Evolutionary conservation across 23 red algal genomes (phyloP).

Genomic region (Pyropia haitanensis): DNA sequence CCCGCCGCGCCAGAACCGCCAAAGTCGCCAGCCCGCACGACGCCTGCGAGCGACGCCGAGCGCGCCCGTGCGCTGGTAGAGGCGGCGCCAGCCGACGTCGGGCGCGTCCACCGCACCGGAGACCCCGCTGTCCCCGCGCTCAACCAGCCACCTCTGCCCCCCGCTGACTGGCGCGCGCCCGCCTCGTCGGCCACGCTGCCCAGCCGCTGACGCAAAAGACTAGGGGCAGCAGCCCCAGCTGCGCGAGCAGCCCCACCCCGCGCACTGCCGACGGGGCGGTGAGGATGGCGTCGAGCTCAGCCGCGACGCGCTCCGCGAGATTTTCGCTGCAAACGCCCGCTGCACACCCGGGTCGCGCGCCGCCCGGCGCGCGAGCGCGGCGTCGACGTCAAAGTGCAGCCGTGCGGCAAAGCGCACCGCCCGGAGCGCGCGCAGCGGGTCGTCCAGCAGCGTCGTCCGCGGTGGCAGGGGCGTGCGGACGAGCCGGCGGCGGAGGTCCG

Average conservation of each 20-base stretch:
- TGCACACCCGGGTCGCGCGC: slow-evolving; percentile 30
- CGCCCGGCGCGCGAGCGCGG: slow-evolving; percentile 24
- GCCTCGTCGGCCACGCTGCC: slow-evolving; percentile 3
- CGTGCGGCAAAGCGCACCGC: slow-evolving; percentile 21
- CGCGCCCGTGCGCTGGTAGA: too few relatives aligned
- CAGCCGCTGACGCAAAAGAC: slow-evolving; percentile 13
- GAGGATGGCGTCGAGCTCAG: slow-evolving; percentile 63
- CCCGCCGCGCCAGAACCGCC: too few relatives aligned
- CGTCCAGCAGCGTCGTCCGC: slow-evolving; percentile 17
- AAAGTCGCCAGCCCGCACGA: too few relatives aligned
- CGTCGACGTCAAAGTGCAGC: slow-evolving; percentile 23
- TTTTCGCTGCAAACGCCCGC: slow-evolving; percentile 47
- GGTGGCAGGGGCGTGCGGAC: slow-evolving; percentile 31
- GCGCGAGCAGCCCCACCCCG: slow-evolving; percentile 24
- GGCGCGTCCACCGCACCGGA: too few relatives aligned
- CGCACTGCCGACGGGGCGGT: slow-evolving; percentile 13
- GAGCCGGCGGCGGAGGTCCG: slow-evolving; percentile 4
- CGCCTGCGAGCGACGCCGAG: too few relatives aligned
- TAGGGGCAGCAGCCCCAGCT: slow-evolving; percentile 28
- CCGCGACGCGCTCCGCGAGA: slow-evolving; percentile 72
- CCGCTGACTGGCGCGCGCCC: too few relatives aligned
- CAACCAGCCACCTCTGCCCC: too few relatives aligned
- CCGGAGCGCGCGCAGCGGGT: slow-evolving; percentile 26
- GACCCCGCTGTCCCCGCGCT: too few relatives aligned
- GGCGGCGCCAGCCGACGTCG: too few relatives aligned